A percentile compares a stretch with the other conserved stretches of the same genome.
phyloP scores from a whole-genome alignment of 148 eudicot species.

The Dianthus caryophyllus region DNA sequence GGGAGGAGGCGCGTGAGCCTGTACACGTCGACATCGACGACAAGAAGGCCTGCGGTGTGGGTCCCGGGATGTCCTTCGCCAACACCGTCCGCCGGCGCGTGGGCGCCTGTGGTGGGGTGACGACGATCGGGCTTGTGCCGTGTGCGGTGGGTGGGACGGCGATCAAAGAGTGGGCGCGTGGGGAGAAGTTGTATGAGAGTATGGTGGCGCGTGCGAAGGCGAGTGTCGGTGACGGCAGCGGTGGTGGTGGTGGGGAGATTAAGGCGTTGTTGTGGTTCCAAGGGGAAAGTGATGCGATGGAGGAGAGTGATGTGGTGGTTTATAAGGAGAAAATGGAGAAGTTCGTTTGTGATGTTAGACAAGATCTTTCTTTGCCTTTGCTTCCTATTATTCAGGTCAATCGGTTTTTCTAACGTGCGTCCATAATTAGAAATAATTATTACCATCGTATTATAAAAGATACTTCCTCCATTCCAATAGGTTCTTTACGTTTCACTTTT shows the following conservation, averaged over 20 bases:
- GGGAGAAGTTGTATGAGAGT: conserved; percentile 48
- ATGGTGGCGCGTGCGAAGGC: conserved; percentile 57
- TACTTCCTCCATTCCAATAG: too few relatives aligned
- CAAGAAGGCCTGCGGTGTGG: conserved; percentile 67
- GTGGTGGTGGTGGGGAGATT: conserved; percentile 35
- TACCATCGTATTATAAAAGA: too few relatives aligned
- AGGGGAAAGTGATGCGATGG: conserved; percentile 68
- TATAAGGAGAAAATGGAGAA: conserved; percentile 57
- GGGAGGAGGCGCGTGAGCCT: conserved; percentile 67
- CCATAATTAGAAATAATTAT: too few relatives aligned
- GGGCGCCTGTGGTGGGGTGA: conserved; percentile 32
- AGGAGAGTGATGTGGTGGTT: conserved; percentile 35
- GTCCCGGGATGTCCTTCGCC: conserved; percentile 83
- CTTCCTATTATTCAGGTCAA: conserved; percentile 90
- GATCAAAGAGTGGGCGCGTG: conserved; percentile 75
- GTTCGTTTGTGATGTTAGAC: conserved; percentile 43
- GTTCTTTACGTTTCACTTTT: too few relatives aligned
- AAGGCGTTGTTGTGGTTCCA: conserved; percentile 83
- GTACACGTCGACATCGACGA: conserved; percentile 70
- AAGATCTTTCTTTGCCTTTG: conserved; percentile 54
- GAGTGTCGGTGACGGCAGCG: conserved; percentile 27
- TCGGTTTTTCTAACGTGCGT: too few relatives aligned
- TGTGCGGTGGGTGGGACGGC: conserved; percentile 86
- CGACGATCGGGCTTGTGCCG: conserved; percentile 53
- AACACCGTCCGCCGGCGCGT: conserved; percentile 32